Evolutionary conservation across 495 filamentous ascomycete species (phyloP), one percentile per base, ranked within the genome.

Genomic region (Ascobolus immersus): DNA sequence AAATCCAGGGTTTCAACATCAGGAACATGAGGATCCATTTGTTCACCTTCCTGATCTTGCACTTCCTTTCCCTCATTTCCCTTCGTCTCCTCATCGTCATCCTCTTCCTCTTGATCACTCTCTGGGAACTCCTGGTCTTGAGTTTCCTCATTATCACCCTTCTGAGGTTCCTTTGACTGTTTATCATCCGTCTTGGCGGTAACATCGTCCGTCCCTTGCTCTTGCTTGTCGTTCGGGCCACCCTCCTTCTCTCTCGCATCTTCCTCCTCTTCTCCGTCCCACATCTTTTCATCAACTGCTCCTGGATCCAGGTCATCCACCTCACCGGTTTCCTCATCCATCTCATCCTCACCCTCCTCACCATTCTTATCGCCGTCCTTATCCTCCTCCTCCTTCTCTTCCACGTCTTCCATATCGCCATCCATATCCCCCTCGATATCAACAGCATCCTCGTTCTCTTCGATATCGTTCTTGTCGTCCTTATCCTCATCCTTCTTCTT

Each of bases 211-310:
- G 78, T 67, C 12, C 71, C 58, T 32, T 69, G 60, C 34, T 61
- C 51, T 37, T 65, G 59, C 12, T 75, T 73, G 43, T 71, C 68
- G 7, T 62, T 56, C 41, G 73, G 59, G 39, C 79, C 74, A 40
- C 78, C 61, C 32, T 80, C 75, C 29, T 92, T 77, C 43, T 84
- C 82, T 34, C 79, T 70, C 19, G 73, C 59, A 10, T 72, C 58
- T 11, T 80, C 72, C 32, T 78, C 73, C 12, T 63, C 67, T 27
- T 65, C 67, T 6, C 75, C 81, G 52, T 94, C 80, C 86, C 86
- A 96, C 58, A 93, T 73, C 57, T 93, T 94, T 54, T 96, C 86
- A 50, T 96, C 86, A 1, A 96, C 72, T 11, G 81, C 78, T 12
- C 68, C 72, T 5, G 77, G 70, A 42, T 89, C 81, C 13, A 90